Evolutionary conservation across 2,329 filamentous ascomycete genomes (phyloP).

Genomic region (Aspergillus quadrilineatus): DNA sequence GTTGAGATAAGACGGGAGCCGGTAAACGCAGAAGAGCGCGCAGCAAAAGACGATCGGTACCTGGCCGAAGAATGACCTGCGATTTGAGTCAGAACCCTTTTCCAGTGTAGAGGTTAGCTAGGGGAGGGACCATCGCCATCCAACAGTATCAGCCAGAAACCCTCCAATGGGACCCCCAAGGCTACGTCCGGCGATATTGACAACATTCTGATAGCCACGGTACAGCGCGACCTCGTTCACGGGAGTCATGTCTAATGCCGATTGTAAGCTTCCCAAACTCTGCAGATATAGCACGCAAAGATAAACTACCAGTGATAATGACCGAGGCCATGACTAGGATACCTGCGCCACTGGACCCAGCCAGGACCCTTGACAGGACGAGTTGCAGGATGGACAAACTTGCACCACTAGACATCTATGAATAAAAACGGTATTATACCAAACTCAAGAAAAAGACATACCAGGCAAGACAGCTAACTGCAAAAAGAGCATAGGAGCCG

Average conservation of each 20-base stretch:
- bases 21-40: constrained; percentile 38
- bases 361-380: constrained; percentile 36
- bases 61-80: constrained; percentile 59
- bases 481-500: constrained; percentile 35
- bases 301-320: constrained; percentile 31
- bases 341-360: constrained; percentile 40
- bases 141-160: constrained; percentile 66
- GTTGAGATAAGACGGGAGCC: constrained; percentile 9
- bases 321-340: constrained; percentile 43
- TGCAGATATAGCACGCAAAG: neutral
- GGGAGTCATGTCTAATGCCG: constrained; percentile 41
- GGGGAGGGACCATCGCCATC: constrained; percentile 64
- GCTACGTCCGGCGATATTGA: constrained; percentile 45
- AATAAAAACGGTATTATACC: neutral
- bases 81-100: neutral
- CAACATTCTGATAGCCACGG: constrained; percentile 48
- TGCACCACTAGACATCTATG: constrained; percentile 7
- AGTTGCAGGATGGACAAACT: constrained; percentile 21
- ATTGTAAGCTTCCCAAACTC: neutral
- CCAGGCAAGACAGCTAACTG: constrained; percentile 24
- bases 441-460: neutral
- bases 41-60: constrained; percentile 56
- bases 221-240: constrained; percentile 44
- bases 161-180: constrained; percentile 69
- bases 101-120: no score